Conservation (phyloP, 1,284 basidiomycete species). For the Pseudozyma thailandica region DNA sequence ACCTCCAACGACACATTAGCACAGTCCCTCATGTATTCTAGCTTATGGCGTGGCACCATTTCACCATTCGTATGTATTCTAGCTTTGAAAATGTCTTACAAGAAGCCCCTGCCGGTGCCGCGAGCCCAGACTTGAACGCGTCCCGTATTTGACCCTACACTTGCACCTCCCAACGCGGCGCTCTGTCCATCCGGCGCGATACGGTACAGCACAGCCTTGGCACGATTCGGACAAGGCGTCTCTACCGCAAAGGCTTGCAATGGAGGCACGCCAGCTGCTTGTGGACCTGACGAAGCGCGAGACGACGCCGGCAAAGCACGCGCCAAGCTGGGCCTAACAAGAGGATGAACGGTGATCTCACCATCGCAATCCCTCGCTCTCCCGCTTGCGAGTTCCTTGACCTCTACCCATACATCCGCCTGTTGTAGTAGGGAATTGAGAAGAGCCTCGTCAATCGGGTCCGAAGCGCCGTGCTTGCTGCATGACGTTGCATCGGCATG, state of each 20-base stretch:
- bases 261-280: constrained; percentile 16
- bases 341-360: constrained; percentile 50
- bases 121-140: constrained; percentile 48
- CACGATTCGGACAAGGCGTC: constrained; percentile 42
- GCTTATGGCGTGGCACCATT: background rate
- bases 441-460: constrained; percentile 34
- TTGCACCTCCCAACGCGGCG: constrained; percentile 34
- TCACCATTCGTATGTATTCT: constrained; percentile 11
- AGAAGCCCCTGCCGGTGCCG: constrained; percentile 46
- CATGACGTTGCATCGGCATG: constrained; percentile 47
- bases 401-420: constrained; percentile 52
- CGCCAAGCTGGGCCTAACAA: constrained; percentile 37
- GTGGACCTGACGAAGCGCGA: background rate
- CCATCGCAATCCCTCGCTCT: constrained; percentile 54
- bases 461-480: constrained; percentile 39
- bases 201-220: constrained; percentile 44
- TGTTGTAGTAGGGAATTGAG: constrained; percentile 24
- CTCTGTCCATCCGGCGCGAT: constrained; percentile 49
- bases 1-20: background rate
- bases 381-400: constrained; percentile 50
- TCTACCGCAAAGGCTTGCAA: constrained; percentile 41
- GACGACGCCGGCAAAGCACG: constrained; percentile 6
- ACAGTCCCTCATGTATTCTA: constrained; percentile 15
- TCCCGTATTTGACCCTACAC: constrained; percentile 31
- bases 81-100: constrained; percentile 10